phyloP scores from a whole-genome alignment of 176 grass and related monocot genomes.

The Bothriochloa decipiens region DNA sequence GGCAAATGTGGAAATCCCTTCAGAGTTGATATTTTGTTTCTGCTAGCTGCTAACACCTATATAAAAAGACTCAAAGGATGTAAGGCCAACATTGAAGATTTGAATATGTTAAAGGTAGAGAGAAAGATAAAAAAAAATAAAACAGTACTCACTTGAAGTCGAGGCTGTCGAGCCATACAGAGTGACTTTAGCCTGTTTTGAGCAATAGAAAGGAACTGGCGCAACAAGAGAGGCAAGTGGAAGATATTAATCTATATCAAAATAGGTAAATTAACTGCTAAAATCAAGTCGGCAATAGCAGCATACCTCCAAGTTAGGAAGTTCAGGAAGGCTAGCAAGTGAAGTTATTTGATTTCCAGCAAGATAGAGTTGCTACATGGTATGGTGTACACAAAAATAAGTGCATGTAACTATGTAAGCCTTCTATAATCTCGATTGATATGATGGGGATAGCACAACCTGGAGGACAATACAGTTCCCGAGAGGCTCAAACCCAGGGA shows the following conservation, averaged over 20 bases:
- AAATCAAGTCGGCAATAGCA: constrained; percentile 35
- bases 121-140: not conserved
- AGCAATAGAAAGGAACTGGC: constrained; percentile 92
- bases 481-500: constrained; percentile 80
- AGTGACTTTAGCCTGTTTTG: constrained; percentile 93
- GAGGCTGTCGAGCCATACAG: constrained; percentile 82
- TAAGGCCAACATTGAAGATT: constrained; percentile 33
- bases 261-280: constrained; percentile 34
- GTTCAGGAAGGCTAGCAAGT: constrained; percentile 74
- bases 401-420: constrained; percentile 47
- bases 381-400: constrained; percentile 45
- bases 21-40: constrained; percentile 97
- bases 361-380: constrained; percentile 97
- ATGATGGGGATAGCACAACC: constrained; percentile 53
- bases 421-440: constrained; percentile 34
- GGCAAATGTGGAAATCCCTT: constrained; percentile 92
- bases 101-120: constrained; percentile 20
- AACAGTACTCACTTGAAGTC: constrained; percentile 74
- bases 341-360: constrained; percentile 98
- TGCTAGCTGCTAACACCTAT: constrained; percentile 89
- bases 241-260: constrained; percentile 31
- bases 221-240: constrained; percentile 49
- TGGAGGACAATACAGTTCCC: constrained; percentile 86
- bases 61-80: constrained; percentile 27
- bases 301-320: constrained; percentile 97